Evolutionary conservation across 192 early-diverging fungal genomes (phyloP).

Genomic region (Coemansia sp.): DNA sequence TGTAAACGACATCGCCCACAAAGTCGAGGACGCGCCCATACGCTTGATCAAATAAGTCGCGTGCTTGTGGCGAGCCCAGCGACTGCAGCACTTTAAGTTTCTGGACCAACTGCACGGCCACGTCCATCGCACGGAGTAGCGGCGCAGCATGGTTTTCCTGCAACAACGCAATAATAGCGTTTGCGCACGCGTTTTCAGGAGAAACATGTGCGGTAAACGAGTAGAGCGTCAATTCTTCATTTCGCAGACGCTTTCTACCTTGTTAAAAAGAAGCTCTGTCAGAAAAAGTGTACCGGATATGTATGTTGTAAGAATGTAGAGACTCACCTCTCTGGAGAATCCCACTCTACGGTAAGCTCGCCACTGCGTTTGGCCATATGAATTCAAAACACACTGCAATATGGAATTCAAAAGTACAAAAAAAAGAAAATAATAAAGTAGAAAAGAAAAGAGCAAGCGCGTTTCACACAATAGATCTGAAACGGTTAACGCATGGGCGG

Average conservation of each 20-base stretch:
- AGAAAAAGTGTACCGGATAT: background rate
- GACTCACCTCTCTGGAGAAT: conserved; percentile 21
- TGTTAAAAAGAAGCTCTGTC: background rate
- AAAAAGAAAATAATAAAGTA: background rate
- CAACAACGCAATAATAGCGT: conserved; percentile 13
- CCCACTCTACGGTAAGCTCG: background rate
- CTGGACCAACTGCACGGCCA: conserved; percentile 39
- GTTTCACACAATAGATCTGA: background rate
- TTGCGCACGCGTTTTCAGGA: conserved; percentile 19
- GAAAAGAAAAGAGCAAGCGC: background rate
- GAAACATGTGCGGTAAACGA: conserved; percentile 15
- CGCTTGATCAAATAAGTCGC: conserved; percentile 19
- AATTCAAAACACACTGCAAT: background rate
- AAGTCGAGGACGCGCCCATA: conserved; percentile 36
- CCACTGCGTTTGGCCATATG: background rate
- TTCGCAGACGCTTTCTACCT: conserved; percentile 46
- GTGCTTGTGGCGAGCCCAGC: conserved; percentile 16
- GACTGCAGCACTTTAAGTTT: conserved; percentile 31
- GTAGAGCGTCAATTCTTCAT: conserved; percentile 7
- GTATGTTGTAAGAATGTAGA: too few relatives aligned
- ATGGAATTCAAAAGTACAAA: background rate
- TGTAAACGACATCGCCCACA: conserved; percentile 30
- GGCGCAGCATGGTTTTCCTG: conserved; percentile 11
- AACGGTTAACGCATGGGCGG: too few relatives aligned
- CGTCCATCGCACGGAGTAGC: conserved; percentile 23